Base-by-base conservation (phyloP, 192 early-diverging fungal genomes). In the Lobosporangium transversale region DNA sequence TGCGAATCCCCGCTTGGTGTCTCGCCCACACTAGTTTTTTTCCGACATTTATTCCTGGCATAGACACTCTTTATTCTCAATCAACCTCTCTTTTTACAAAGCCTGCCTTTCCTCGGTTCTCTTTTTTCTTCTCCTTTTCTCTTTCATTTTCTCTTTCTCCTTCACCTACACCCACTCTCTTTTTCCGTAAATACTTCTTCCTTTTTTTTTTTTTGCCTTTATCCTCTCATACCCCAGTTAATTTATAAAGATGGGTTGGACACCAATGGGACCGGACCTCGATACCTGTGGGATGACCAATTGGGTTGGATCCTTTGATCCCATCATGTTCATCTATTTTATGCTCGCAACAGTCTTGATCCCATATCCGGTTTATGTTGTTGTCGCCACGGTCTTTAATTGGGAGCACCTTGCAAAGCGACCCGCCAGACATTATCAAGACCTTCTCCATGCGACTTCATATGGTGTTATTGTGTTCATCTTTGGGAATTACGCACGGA, bases 401-500 rank as follows among this genome's bases (percentile, higher is more conserved):
- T 90, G 90, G 83, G 92, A 93, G 58, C 79, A 86, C 17, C 84
- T 87, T 51, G 71, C 75, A 17, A 92, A 93, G 62, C 85, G 86
- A 35, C 73, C 84, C 3, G 83, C 83, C 23, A 83, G 89, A 32
- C 89, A 91, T 57, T 92, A 85, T 64, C 87, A 88, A 58, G 90
- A 93, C 66, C 21, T 88, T 2, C 75, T 90, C 12, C 64, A 80
- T 18, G 85, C 83, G 0, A 70, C 90, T 12, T 71, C 85, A 2
- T 93, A 92, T 74, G 75, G 85, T 10, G 81, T 85, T 35, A 78
- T 93, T 21, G 70, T 93, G 5, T 93, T 93, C 68, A 87, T 90
- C 32, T 85, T 93, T 81, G 92, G 92, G 43, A 90, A 89, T 75
- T 93, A 93, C 67, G 78, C 90, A 18, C 79, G 83, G 44, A 88